Evolutionary conservation across 2,329 filamentous ascomycete species (phyloP), one percentile per base, ranked within the genome.

Genomic region (Cytospora schulzeri): DNA sequence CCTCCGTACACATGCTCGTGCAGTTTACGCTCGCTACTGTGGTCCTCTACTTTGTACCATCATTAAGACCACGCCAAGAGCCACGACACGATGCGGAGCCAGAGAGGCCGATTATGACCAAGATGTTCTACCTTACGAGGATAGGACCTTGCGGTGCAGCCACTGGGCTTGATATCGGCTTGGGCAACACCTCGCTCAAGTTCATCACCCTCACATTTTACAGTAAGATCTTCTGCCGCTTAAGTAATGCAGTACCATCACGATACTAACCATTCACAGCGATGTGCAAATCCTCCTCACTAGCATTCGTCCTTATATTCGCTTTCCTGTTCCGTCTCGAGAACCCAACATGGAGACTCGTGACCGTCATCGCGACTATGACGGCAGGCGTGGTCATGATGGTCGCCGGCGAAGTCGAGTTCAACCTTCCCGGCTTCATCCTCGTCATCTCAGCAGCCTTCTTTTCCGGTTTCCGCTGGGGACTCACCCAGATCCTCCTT

Each of bases 131-230:
- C 76, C 78, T 97, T 38, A 96, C 92, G 14, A 87, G 95, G 67
- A 91, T 99, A 69, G 91, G 91, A 2, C 95, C 95, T 2, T 98
- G 95, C 74, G 95, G 94, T 70, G 87, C 89, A 52, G 93, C 95
- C 7, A 99, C 95, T 0, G 95, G 94, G 15, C 84, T 99, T 66
- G 95, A 99, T 75, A 97, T 99, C 76, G 95, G 95, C 17, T 79
- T 99, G 65, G 95, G 95, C 68, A 99, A 99, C 74, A 97, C 92
- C 76, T 96, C 92, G 60, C 83, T 99, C 71, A 95, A 94, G 77
- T 97, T 96, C 76, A 98, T 99, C 71, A 93, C 92, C 51, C 86
- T 99, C 70, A 97, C 94, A 12, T 99, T 99, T 76, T 96, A 97
- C 78, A 99, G 88, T 89, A 83, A 69, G 86, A 38, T 3, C 17